Conservation (phyloP, 2,329 filamentous ascomycete genomes). For the Aspergillus phoenicis region DNA sequence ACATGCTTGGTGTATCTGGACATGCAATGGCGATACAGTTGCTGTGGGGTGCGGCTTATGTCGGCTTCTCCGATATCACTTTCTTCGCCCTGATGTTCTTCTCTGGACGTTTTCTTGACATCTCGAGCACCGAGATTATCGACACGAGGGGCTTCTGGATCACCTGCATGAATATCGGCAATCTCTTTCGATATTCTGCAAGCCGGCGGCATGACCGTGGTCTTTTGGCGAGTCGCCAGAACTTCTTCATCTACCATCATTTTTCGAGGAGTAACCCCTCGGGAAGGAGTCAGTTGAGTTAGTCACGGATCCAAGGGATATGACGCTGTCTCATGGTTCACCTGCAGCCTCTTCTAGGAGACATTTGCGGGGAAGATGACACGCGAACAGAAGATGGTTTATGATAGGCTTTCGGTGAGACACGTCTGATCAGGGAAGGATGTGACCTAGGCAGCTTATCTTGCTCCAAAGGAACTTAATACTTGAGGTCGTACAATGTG, state of each 20-base stretch:
- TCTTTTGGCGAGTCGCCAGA: not conserved
- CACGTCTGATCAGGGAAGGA: not conserved
- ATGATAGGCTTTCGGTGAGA: not conserved
- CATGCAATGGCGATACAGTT: slow-evolving; percentile 28
- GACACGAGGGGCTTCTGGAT: not conserved
- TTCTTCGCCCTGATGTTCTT: slow-evolving; percentile 6
- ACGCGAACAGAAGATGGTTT: not conserved
- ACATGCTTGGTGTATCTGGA: slow-evolving; percentile 33
- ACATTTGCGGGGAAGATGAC: not conserved
- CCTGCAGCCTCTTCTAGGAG: not conserved
- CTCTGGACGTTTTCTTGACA: not conserved
- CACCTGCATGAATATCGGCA: not conserved
- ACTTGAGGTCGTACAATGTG: not conserved
- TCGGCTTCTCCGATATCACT: slow-evolving; percentile 45
- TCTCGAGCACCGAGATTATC: not conserved
- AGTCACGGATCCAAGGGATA: not conserved
- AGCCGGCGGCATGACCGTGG: not conserved
- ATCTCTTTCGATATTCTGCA: not conserved
- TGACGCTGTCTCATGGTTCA: not conserved
- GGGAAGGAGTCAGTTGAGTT: not conserved
- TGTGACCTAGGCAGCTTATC: not conserved
- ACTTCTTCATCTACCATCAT: not conserved
- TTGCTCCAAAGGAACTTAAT: too few relatives aligned
- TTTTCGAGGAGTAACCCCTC: not conserved
- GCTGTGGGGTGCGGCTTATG: slow-evolving; percentile 33